Evolutionary conservation across 139 green algal genomes (phyloP), one percentile per base, ranked within the genome.

Genomic region (Tetradesmus lagerheimii): DNA sequence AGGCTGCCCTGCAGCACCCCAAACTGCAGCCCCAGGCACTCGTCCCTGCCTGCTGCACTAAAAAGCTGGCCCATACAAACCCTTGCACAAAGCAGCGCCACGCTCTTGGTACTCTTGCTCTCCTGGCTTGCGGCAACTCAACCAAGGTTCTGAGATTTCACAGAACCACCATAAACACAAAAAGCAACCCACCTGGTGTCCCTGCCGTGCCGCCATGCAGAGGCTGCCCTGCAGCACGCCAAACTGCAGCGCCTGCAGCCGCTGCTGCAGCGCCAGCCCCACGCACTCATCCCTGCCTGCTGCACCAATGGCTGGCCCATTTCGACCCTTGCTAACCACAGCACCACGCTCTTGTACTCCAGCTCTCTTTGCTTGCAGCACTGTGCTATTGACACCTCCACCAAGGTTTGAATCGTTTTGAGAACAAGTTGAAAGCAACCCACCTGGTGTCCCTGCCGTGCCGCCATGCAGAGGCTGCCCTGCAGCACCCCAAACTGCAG

Each of bases 241-340:
- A 8, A 45, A n/a, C 47, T 76, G 47, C 39, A 86, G 53, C 82
- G 31, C 23, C 82, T 87, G 82, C 82, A 87, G 82, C 4, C 71
- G 47, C 53, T 23, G 64, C 34, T 45, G 43, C 34, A 39, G 16
- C 71, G 34, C 82, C 27, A 50, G 15, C 15, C 15, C 14, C 80
- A 50, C n/a, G 9, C 80, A 45, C n/a, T 34, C 11, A 16, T 76
- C 47, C 47, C 34, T 23, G 20, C 27, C 31, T 18, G 18, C n/a
- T 12, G 23, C 34, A n/a, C 50, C 76, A n/a, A 75, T 29, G 31
- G n/a, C 41, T 34, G 35, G 41, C 47, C n/a, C n/a, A n/a, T n/a
- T n/a, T n/a, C n/a, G n/a, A n/a, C n/a, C n/a, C n/a, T n/a, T n/a
- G n/a, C n/a, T n/a, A n/a, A n/a, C n/a, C n/a, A n/a, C n/a, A n/a